Base-by-base conservation (phyloP, 495 filamentous ascomycete species). In the Neurospora intermedia region DNA sequence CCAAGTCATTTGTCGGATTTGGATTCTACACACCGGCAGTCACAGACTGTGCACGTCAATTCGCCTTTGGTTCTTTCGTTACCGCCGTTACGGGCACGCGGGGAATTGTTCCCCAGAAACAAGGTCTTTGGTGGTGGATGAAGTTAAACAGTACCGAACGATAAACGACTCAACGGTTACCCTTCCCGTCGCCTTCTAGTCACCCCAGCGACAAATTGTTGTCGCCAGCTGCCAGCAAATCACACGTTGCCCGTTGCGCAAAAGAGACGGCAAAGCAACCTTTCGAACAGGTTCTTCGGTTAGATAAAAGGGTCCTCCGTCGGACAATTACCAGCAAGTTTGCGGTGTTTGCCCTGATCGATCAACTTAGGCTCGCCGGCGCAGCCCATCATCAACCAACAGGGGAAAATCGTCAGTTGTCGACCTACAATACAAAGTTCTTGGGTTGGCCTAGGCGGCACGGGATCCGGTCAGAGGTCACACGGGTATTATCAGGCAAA, bases 371-470 rank as follows among this genome's bases (percentile, higher is more conserved):
- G 54, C 54, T 62, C 54, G 54, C 54, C 27, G 54, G 54, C 54
- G 54, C 27, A 62, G 54, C 54, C 54, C 54, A 31, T 62, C 27
- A 35, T 35, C 54, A 66, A 66, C 27, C 31, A 35, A 66, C 54
- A 66, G 54, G 6, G 16, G 13, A 66, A 66, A 66, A 31, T 59
- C 6, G 62, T 45, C 69, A 69, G 69, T 39, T 72, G 48, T 62
- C 73, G 71, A 73, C 62, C 59, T 18, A 75, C 20, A 69, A 45
- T 69, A 43, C 70, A 38, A 20, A 72, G n/a, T 69, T 43, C 27
- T 31, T 31, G 27, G 27, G 27, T 71, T 62, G 46, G 38, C 6
- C 73, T 62, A 31, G 23, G 43, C 73, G 73, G 43, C 73, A 74
- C 66, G 31, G 54, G 62, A 66, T 69, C 48, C 43, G 66, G 62